Base-by-base conservation (phyloP, 176 grass and related monocot genomes). In the Oryza glumipatula region DNA sequence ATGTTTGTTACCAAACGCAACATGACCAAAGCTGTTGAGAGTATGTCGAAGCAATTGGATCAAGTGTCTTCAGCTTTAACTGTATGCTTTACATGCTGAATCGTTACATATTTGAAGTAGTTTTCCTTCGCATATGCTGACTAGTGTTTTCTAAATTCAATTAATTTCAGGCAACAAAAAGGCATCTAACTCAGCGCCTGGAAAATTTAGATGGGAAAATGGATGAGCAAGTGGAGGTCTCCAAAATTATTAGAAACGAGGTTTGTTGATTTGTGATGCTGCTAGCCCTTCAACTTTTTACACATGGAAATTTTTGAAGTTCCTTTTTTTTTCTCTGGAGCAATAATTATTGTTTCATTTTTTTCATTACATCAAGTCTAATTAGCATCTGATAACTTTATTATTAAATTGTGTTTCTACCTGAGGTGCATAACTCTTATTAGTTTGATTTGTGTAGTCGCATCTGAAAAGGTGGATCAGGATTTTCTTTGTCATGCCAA, bases 161-260 rank as follows among this genome's bases (percentile, higher is more conserved):
- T 70, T 70, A 83, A 88, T 82, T 83, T 80, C 82, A 98, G 93
- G 91, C 89, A 87, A 94, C 93, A 47, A 94, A 98, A 94, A 93
- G 47, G 72, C 96, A 95, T 78, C 77, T 98, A 43, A 95, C 93
- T 66, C 89, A 90, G 61, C 88, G 87, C 66, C 91, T 98, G 73
- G 91, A 98, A 80, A 95, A 95, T 73, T 92, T 98, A 85, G 96
- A 98, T 92, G 93, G 85, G 10, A 98, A 98, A 86, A 80, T 98
- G 88, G 91, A 95, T 71, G 91, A 95, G 44, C 96, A 98, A 81
- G 89, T 89, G 73, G 96, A 94, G 44, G 79, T 92, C 58, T 94
- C 96, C 71, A 95, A 98, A 88, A 14, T 30, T 70, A 98, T 98
- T 67, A 87, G 92, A 79, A 93, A 87, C 68, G 93, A 98, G 91